phyloP scores from a whole-genome alignment of 768 basidiomycete species.

The Mycena amicta region DNA sequence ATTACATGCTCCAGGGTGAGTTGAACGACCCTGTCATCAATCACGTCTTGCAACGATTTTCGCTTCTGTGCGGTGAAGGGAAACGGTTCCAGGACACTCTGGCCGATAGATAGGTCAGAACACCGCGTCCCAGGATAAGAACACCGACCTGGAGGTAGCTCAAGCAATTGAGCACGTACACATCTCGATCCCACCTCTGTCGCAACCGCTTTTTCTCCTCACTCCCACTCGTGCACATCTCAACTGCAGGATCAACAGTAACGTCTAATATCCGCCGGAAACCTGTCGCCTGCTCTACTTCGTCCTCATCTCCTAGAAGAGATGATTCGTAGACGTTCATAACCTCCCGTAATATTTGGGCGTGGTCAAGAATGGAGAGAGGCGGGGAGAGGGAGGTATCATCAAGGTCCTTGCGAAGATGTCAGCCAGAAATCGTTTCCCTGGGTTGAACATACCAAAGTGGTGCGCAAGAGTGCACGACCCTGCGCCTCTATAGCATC shows the following conservation, averaged over 20 bases:
- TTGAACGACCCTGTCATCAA: slow-evolving; percentile 61
- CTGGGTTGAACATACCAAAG: slow-evolving; percentile 45
- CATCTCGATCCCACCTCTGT: slow-evolving; percentile 75
- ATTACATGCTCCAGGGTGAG: slow-evolving; percentile 86
- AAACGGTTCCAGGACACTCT: slow-evolving; percentile 71
- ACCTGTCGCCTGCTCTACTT: slow-evolving; percentile 40
- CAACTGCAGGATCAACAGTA: slow-evolving; percentile 82
- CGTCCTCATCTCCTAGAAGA: slow-evolving; percentile 66
- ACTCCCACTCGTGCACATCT: slow-evolving; percentile 68
- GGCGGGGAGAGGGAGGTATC: slow-evolving; percentile 78
- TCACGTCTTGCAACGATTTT: slow-evolving; percentile 53
- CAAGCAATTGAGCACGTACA: slow-evolving; percentile 87
- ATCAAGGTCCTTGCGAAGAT: slow-evolving; percentile 56
- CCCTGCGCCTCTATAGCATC: slow-evolving; percentile 87
- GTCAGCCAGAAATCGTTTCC: slow-evolving; percentile 30
- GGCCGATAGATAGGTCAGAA: slow-evolving; percentile 2
- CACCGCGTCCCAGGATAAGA: not conserved
- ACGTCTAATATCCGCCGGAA: slow-evolving; percentile 80
- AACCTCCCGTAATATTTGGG: slow-evolving; percentile 84
- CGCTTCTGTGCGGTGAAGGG: slow-evolving; percentile 68
- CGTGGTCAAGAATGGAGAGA: slow-evolving; percentile 76
- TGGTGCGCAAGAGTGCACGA: slow-evolving; percentile 56
- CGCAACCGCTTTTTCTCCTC: slow-evolving; percentile 61
- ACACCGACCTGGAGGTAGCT: slow-evolving; percentile 74
- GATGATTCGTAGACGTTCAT: slow-evolving; percentile 89